Evolutionary conservation across 495 filamentous ascomycete genomes (phyloP).

Genomic region (Aspergillus wentii): DNA sequence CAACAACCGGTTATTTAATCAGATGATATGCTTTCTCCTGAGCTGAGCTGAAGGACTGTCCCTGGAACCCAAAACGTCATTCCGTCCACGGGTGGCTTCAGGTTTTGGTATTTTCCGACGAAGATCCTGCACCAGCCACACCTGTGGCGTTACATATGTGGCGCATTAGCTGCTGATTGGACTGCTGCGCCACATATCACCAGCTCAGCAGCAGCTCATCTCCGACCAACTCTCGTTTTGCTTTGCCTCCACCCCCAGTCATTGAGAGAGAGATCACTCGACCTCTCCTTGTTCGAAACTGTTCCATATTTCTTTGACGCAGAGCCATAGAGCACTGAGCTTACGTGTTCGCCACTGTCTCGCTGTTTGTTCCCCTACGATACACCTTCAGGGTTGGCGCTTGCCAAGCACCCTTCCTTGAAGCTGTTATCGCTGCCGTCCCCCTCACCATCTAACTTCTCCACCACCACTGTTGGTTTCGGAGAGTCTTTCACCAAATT

Average conservation of each 20-base stretch:
- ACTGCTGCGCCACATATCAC: slow-evolving; percentile 7
- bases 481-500: slow-evolving; percentile 14
- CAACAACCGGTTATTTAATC: no score
- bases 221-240: no score
- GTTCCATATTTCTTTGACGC: no score
- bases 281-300: no score
- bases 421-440: slow-evolving; percentile 23
- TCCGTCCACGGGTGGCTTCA: no score
- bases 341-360: slow-evolving; percentile 1
- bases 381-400: slow-evolving; percentile 25
- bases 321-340: no score
- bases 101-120: no score
- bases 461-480: slow-evolving; percentile 16
- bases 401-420: slow-evolving; percentile 24
- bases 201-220: slow-evolving; percentile 6
- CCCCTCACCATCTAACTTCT: slow-evolving; percentile 16
- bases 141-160: slow-evolving; percentile 2
- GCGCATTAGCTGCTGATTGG: slow-evolving; percentile 1
- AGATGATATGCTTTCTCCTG: no score
- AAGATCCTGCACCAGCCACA: slow-evolving; percentile 11
- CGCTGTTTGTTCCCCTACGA: slow-evolving; percentile 2
- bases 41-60: no score
- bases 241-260: slow-evolving; percentile 3
- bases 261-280: slow-evolving; percentile 1
- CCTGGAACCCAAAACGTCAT: no score